A percentile compares a stretch with the other conserved stretches of the same genome.
Conservation (phyloP, 345 rosid species). For the Luvunga scandens region DNA sequence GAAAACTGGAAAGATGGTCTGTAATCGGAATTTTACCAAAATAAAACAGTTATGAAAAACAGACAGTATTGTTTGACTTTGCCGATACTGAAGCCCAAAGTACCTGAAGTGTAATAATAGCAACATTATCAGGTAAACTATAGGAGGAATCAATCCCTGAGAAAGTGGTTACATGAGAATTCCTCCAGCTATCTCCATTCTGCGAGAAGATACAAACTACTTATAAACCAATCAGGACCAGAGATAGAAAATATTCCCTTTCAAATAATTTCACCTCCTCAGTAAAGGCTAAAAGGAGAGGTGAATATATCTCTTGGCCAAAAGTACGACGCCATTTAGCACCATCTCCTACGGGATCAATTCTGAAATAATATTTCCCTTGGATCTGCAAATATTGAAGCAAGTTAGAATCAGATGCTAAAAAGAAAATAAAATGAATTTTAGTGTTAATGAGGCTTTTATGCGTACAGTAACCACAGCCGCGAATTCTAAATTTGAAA, state of each 20-base stretch:
- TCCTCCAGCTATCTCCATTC: constrained; percentile 65
- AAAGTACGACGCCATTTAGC: constrained; percentile 92
- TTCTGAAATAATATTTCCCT: constrained; percentile 86
- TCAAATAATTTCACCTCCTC: constrained; percentile 50
- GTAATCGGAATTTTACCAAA: constrained; percentile 1
- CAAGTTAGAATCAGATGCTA: constrained; percentile 3
- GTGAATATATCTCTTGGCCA: constrained; percentile 96
- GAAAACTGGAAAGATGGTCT: neutral
- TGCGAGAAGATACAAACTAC: constrained; percentile 21
- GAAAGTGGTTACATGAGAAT: constrained; percentile 56
- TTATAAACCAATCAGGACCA: constrained; percentile 11
- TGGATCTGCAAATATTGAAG: constrained; percentile 52
- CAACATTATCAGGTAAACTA: constrained; percentile 77
- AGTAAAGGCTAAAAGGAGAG: constrained; percentile 78
- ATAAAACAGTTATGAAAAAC: neutral
- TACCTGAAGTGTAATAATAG: constrained; percentile 77
- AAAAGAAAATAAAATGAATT: neutral
- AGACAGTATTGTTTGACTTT: neutral
- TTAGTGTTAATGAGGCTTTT: neutral
- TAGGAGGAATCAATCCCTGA: constrained; percentile 78
- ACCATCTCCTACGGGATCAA: constrained; percentile 85
- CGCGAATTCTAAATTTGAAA: too few species aligned
- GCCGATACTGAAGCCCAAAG: constrained; percentile 11
- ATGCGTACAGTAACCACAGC: too few species aligned
- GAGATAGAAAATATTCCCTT: neutral